These are phyloP conservation scores for Sphagnum contortum DNA, from an alignment of 225 moss, liverwort and hornwort species.

Conservation along the genomic window DNA sequence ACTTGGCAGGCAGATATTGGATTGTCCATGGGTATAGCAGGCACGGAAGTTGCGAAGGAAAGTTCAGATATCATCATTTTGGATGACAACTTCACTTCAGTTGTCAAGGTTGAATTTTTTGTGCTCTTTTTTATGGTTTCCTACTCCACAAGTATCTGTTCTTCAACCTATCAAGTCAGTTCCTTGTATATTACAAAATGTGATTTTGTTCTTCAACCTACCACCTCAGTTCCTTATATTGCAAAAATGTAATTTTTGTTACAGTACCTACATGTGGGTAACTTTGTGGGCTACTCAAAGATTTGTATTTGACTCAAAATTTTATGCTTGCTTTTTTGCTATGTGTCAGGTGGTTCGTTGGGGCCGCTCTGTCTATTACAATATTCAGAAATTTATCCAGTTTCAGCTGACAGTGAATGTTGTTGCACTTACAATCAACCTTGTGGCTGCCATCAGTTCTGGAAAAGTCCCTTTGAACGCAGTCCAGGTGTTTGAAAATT, in stretches of 20 bases:
- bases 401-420: conserved; percentile 55
- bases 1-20: conserved; percentile 57
- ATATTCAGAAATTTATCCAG: conserved; percentile 20
- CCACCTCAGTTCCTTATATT: too few species aligned
- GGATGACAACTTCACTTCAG: conserved; percentile 90
- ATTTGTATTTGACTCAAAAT: too few species aligned
- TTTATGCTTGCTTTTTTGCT: too few species aligned
- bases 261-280: too few species aligned
- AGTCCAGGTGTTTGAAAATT: neutral
- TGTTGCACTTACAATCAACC: conserved; percentile 39
- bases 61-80: conserved; percentile 93
- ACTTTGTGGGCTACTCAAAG: too few species aligned
- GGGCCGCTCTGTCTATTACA: conserved; percentile 16
- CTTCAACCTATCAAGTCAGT: too few species aligned
- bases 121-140: too few species aligned
- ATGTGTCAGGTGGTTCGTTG: neutral
- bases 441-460: conserved; percentile 33
- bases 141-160: too few species aligned
- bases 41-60: conserved; percentile 75
- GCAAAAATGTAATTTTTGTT: too few species aligned
- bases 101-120: conserved; percentile 59
- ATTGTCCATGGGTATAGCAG: conserved; percentile 45
- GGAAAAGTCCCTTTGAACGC: conserved; percentile 34
- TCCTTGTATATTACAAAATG: too few species aligned
- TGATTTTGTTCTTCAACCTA: too few species aligned